Percentiles rank a stretch among this genome's conserved stretches.
Conservation (phyloP, 768 basidiomycete genomes). For the Trametes cingulata region DNA sequence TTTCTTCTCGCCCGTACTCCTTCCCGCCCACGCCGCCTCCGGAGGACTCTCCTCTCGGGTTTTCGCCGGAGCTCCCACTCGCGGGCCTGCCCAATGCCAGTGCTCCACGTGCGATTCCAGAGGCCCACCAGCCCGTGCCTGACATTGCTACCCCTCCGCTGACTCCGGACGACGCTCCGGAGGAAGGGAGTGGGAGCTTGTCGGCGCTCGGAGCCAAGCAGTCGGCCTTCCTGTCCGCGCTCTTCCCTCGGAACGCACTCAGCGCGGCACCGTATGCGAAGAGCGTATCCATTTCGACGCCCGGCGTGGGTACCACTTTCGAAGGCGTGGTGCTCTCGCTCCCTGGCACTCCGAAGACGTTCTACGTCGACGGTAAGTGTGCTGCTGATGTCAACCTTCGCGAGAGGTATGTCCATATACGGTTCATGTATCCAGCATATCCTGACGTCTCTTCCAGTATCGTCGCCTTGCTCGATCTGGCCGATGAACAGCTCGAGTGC, state of each 20-base stretch:
- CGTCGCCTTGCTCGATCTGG: slow-evolving; percentile 83
- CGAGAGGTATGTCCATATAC: slow-evolving; percentile 61
- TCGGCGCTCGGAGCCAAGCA: slow-evolving; percentile 47
- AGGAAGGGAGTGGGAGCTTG: slow-evolving; percentile 44
- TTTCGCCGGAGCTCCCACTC: slow-evolving; percentile 20
- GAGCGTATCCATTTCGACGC: slow-evolving; percentile 71
- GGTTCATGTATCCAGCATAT: too few species aligned
- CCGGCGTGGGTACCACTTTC: slow-evolving; percentile 67
- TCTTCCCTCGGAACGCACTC: slow-evolving; percentile 76
- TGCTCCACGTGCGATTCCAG: slow-evolving; percentile 31
- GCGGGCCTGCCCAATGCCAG: slow-evolving; percentile 15
- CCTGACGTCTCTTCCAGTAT: slow-evolving; percentile 50
- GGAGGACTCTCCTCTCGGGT: slow-evolving; percentile 17
- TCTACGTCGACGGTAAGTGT: slow-evolving; percentile 85
- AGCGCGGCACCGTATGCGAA: slow-evolving; percentile 70
- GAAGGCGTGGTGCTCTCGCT: slow-evolving; percentile 78
- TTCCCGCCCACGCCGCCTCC: slow-evolving; percentile 36
- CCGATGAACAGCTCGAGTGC: slow-evolving; percentile 81
- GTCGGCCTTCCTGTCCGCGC: slow-evolving; percentile 65
- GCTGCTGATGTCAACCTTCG: slow-evolving; percentile 77
- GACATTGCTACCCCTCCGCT: slow-evolving; percentile 71
- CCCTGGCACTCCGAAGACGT: slow-evolving; percentile 68
- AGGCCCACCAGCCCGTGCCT: slow-evolving; percentile 24
- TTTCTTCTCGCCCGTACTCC: slow-evolving; percentile 14
- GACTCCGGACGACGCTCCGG: slow-evolving; percentile 69